phyloP scores from a whole-genome alignment of 371 early-diverging fungal species.

The Mycotypha africana region DNA sequence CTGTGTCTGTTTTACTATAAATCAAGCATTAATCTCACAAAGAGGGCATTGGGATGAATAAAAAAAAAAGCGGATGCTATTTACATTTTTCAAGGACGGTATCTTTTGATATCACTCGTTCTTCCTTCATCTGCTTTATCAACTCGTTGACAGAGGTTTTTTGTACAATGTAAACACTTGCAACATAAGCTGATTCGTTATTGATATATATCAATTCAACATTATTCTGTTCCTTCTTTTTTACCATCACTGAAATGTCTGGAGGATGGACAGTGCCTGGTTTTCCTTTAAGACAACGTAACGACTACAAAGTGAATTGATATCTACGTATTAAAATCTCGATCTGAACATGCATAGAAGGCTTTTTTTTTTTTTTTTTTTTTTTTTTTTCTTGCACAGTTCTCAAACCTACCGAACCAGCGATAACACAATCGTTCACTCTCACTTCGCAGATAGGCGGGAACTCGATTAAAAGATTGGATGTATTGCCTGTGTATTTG shows the following conservation, averaged over 20 bases:
- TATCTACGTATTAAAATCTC: not conserved
- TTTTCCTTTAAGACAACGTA: constrained; percentile 54
- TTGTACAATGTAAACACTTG: constrained; percentile 39
- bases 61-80: no score
- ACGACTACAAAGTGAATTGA: constrained; percentile 18
- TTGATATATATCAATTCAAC: constrained; percentile 57
- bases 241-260: constrained; percentile 46
- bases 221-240: constrained; percentile 27
- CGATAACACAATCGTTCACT: constrained; percentile 39
- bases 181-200: constrained; percentile 42
- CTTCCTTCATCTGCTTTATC: constrained; percentile 34
- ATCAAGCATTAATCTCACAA: not conserved
- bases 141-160: constrained; percentile 34
- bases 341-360: not conserved
- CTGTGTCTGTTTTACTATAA: constrained; percentile 23
- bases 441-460: constrained; percentile 43
- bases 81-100: constrained; percentile 43
- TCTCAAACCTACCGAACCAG: constrained; percentile 36
- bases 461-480: constrained; percentile 28
- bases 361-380: not conserved
- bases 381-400: not conserved
- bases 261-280: constrained; percentile 61
- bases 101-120: constrained; percentile 39
- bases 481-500: not conserved
- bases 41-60: no score